Percentiles rank a stretch among this genome's conserved stretches.
These are phyloP conservation scores for Phaffia australis DNA, from an alignment of 768 basidiomycete species.

Conservation along the genomic window DNA sequence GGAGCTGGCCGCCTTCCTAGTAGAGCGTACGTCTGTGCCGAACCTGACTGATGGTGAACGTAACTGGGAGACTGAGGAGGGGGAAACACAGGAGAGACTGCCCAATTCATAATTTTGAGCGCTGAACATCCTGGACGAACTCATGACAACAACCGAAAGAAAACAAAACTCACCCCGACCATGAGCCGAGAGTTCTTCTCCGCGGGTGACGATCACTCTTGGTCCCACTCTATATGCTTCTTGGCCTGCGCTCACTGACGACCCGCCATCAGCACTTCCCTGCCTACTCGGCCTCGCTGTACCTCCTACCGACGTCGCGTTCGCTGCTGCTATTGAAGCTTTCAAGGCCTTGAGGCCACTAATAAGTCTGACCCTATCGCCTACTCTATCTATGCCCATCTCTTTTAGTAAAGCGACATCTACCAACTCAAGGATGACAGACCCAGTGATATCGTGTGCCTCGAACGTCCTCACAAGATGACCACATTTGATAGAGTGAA, in stretches of 20 bases:
- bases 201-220: slow-evolving; percentile 9
- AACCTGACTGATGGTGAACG: background rate
- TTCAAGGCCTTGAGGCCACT: slow-evolving; percentile 67
- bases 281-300: background rate
- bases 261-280: background rate
- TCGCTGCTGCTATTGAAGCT: slow-evolving; percentile 33
- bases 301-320: background rate
- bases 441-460: slow-evolving; percentile 80
- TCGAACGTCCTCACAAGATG: slow-evolving; percentile 59
- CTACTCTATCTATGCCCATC: slow-evolving; percentile 78
- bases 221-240: background rate
- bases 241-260: slow-evolving; percentile 3
- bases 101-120: background rate
- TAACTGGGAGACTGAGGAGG: background rate
- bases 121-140: background rate
- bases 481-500: slow-evolving; percentile 62
- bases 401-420: slow-evolving; percentile 80
- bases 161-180: background rate
- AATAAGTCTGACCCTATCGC: slow-evolving; percentile 78
- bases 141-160: background rate
- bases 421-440: slow-evolving; percentile 70
- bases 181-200: background rate
- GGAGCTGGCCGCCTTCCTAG: slow-evolving; percentile 20
- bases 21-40: background rate
- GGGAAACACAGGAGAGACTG: background rate